Percentiles rank a stretch among this genome's conserved stretches.
These are phyloP conservation scores for Mortierella polycephala DNA, from an alignment of 371 early-diverging fungal genomes.

Conservation along the genomic window DNA sequence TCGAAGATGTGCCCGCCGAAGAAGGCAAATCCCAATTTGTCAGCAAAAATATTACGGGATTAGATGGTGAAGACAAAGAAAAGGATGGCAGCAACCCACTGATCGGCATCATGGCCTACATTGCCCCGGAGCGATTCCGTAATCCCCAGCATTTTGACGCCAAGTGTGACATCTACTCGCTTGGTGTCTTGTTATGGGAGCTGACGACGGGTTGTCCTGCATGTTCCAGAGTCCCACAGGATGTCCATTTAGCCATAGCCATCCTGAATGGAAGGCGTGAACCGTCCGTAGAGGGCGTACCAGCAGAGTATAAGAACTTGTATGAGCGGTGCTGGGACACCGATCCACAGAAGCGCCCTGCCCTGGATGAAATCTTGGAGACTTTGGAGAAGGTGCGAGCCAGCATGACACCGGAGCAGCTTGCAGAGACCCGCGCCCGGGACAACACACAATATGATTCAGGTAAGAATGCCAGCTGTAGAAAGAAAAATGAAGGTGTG, in stretches of 20 bases:
- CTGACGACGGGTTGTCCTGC: slow-evolving; percentile 45
- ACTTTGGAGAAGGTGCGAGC: slow-evolving; percentile 24
- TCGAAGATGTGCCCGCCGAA: slow-evolving; percentile 1
- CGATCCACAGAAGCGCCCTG: slow-evolving; percentile 38
- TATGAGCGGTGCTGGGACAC: slow-evolving; percentile 54
- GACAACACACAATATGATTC: slow-evolving; percentile 11
- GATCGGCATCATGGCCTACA: slow-evolving; percentile 54
- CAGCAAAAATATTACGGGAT: slow-evolving; percentile 25
- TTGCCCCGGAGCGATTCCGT: slow-evolving; percentile 54
- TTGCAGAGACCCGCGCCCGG: slow-evolving; percentile 18
- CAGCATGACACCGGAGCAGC: slow-evolving; percentile 27
- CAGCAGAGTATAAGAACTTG: slow-evolving; percentile 37
- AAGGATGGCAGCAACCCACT: slow-evolving; percentile 11
- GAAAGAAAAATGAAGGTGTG: not conserved
- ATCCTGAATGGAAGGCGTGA: slow-evolving; percentile 55
- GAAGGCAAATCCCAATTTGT: slow-evolving; percentile 30
- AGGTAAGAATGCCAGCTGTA: not conserved
- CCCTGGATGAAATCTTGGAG: slow-evolving; percentile 23
- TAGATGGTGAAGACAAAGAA: slow-evolving; percentile 8
- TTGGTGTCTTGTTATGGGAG: slow-evolving; percentile 57
- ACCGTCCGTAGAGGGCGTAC: slow-evolving; percentile 33
- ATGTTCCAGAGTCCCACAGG: slow-evolving; percentile 30
- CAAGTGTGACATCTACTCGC: slow-evolving; percentile 55
- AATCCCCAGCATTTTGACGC: slow-evolving; percentile 36
- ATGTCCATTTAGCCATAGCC: slow-evolving; percentile 37